Evolutionary conservation across 805 yeast genomes (phyloP), one percentile per base, ranked within the genome.

Genomic region (Cyberlindnera sargentensis): DNA sequence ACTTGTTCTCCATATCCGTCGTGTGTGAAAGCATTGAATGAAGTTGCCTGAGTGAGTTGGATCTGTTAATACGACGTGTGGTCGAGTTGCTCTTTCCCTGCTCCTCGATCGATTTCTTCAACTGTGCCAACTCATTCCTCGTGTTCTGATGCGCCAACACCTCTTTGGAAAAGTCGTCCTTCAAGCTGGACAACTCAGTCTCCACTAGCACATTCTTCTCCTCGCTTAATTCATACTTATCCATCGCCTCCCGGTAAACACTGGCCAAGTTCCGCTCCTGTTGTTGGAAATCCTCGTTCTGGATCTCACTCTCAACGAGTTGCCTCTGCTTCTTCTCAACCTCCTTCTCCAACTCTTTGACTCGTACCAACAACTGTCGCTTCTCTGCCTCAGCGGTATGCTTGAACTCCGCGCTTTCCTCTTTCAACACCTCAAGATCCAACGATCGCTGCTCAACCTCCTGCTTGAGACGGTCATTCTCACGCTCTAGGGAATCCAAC

Each of bases 241-340:
- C 54, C 37, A 64, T 64, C n/a, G 69, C 44, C 8, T 65, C 68
- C 27, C 55, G 53, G 38, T 66, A 54, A 11, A 65, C 58, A 4
- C 57, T 44, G 31, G 62, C 52, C 35, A 67, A 54, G 36, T 61
- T 61, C 35, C 73, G 50, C 34, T 67, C 74, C 29, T 58, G 63
- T 36, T 68, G 67, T 48, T 71, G 76, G 50, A 68, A 59, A 43
- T 63, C 68, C 44, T 72, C 77, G 48, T 70, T 68, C 29, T 58
- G 48, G 40, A 66, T 67, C 53, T 72, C 76, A 15, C 70, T 64
- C 26, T 70, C 70, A 11, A 68, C 61, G 30, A 71, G 49, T 33
- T 60, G 61, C 6, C 53, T 43, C 29, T 52, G 58, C 27, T 66
- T 65, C 15, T 45, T 47, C 11, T 57, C 55, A 26, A 64, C 47